Evolutionary conservation across 1,284 basidiomycete species (phyloP), one percentile per base, ranked within the genome.

Genomic region (Moniliella sp.): DNA sequence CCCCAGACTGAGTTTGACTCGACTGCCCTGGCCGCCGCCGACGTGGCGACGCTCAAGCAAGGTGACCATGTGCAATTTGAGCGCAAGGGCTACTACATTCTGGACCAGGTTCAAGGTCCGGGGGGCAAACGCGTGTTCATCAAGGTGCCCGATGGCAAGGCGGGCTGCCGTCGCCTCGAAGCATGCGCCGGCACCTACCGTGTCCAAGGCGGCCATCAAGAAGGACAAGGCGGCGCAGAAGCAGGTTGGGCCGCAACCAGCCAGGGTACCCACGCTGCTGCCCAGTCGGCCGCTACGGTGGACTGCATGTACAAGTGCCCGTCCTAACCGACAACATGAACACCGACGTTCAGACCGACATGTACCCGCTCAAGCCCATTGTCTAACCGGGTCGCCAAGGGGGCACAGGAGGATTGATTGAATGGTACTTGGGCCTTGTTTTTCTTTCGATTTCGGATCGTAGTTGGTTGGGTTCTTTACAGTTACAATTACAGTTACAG

Each of bases 1-100:
- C 76, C 82, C 18, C 72, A 78, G 32, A 81, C 79, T 31, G n/a
- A 91, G 64, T 97, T 91, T 69, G 32, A 38, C 18, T 31, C 36
- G 41, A 70, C 71, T 19, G 82, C 80, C 2, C 56, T 76, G 29
- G 78, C 80, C 13, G 31, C 14, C 10, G 14, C 15, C 15, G 31
- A 32, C 23, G 74, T 88, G 13, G 64, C 66, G 18, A 66, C 67
- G 30, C 68, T 88, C 28, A 71, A 69, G 51, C 73, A 73, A 59
- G 80, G 82, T 15, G 80, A 83, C 47, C 78, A 79, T 49, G 79
- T 97, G 44, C 91, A 99, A 64, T 97, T 97, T 51, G 91, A 97
- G 68, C 70, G 91, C 53, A 97, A 94, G 62, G 91, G 91, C 9
- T 97, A 88, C 64, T 93, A 75, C 62, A 77, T 86, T 53, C 76